Conservation (phyloP, 225 moss, liverwort and hornwort species). For the Bryoerythrophyllum caledonicum region DNA sequence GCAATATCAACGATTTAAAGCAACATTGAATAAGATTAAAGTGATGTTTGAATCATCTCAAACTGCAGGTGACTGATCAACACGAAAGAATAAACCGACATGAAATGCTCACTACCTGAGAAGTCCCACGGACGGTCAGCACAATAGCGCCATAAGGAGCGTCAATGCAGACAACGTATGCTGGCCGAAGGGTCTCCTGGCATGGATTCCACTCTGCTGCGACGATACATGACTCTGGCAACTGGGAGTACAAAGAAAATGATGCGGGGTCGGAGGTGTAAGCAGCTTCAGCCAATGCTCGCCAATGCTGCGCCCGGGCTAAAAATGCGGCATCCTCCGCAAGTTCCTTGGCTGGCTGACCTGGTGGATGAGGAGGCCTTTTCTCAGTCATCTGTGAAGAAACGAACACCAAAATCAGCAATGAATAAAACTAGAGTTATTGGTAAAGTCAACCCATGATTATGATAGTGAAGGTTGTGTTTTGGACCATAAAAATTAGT, state of each 20-base stretch:
- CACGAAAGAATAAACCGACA: background rate
- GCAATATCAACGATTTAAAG: too few species aligned
- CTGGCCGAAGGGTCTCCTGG: slow-evolving; percentile 80
- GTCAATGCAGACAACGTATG: slow-evolving; percentile 82
- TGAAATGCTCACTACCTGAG: slow-evolving; percentile 40
- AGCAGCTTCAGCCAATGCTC: slow-evolving; percentile 74
- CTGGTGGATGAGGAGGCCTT: slow-evolving; percentile 73
- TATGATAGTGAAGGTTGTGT: too few species aligned
- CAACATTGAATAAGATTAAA: background rate
- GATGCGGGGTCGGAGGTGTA: slow-evolving; percentile 74
- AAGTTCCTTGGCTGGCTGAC: slow-evolving; percentile 59
- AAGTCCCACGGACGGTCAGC: slow-evolving; percentile 86
- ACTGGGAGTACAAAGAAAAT: slow-evolving; percentile 76
- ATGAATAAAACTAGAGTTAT: background rate
- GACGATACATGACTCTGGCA: slow-evolving; percentile 85
- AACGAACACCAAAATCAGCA: background rate
- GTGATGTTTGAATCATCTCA: background rate
- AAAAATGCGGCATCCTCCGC: slow-evolving; percentile 58
- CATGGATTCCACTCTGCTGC: slow-evolving; percentile 69
- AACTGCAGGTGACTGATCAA: background rate
- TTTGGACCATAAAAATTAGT: too few species aligned
- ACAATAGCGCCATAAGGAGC: slow-evolving; percentile 82
- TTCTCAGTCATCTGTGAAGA: slow-evolving; percentile 73
- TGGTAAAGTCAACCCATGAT: too few species aligned
- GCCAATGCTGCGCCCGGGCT: slow-evolving; percentile 80